Percentiles rank a stretch among this genome's conserved stretches.
Evolutionary conservation across 495 filamentous ascomycete species (phyloP).

Genomic region (Neurospora hispaniola): DNA sequence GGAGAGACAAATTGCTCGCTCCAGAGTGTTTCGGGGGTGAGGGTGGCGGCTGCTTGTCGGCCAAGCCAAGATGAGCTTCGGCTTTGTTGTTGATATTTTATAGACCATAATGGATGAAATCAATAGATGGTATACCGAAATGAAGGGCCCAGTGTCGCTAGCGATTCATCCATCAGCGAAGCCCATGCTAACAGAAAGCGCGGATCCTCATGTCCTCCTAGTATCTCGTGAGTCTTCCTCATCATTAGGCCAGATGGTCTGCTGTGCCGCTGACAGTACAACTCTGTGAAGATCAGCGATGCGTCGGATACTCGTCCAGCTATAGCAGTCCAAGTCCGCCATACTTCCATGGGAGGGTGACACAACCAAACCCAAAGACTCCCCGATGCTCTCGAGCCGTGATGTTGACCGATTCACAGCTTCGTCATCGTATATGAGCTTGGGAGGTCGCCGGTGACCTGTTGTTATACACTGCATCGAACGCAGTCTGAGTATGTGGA

Average conservation of each 20-base stretch:
- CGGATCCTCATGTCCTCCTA: no score
- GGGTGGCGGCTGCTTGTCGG: not conserved
- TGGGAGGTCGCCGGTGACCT: not conserved
- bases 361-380: no score
- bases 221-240: no score
- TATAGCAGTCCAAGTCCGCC: no score
- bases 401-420: not conserved
- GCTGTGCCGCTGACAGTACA: no score
- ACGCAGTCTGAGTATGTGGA: not conserved
- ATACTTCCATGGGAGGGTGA: no score
- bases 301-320: no score
- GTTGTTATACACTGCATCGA: not conserved
- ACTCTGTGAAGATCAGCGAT: no score
- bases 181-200: no score
- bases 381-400: not conserved
- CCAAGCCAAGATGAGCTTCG: not conserved
- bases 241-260: no score
- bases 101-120: not conserved
- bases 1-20: not conserved
- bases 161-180: not conserved
- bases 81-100: not conserved
- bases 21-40: not conserved
- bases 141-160: not conserved
- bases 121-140: not conserved
- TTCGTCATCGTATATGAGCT: not conserved